phyloP scores from a whole-genome alignment of 2,329 filamentous ascomycete species.

The Macrophomina pseudophaseolina region DNA sequence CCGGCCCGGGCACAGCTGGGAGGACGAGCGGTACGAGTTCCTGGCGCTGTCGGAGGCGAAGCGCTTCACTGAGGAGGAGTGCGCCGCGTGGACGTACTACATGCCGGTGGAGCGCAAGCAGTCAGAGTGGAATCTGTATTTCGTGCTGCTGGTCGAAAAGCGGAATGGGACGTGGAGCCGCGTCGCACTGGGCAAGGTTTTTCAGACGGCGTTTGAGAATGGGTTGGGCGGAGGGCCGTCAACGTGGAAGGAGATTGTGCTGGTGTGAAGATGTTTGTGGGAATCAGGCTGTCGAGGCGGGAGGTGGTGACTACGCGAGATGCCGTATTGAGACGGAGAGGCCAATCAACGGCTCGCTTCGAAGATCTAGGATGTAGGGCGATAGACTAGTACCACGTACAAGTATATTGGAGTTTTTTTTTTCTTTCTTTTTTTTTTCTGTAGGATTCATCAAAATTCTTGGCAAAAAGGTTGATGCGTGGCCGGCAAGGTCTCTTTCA shows the following conservation, averaged over 20 bases:
- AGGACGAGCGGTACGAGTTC: constrained; percentile 30
- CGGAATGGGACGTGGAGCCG: constrained; percentile 33
- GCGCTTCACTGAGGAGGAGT: constrained; percentile 39
- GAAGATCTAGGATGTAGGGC: too few relatives aligned
- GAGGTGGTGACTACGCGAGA: too few relatives aligned
- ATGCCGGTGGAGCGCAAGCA: constrained; percentile 40
- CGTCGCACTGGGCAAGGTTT: constrained; percentile 42
- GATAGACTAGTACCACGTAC: too few relatives aligned
- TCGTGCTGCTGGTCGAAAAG: constrained; percentile 35
- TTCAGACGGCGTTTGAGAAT: constrained; percentile 35
- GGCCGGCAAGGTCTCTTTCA: too few relatives aligned
- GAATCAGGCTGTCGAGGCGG: too few relatives aligned
- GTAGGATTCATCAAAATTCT: too few relatives aligned
- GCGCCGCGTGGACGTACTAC: constrained; percentile 41
- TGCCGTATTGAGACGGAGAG: too few relatives aligned
- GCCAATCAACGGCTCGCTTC: too few relatives aligned
- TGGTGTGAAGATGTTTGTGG: not conserved
- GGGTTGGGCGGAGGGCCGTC: constrained; percentile 1
- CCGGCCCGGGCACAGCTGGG: too few relatives aligned
- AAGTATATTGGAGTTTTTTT: too few relatives aligned
- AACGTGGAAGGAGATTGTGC: constrained; percentile 37
- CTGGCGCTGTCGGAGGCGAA: constrained; percentile 45
- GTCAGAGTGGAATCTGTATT: constrained; percentile 43
- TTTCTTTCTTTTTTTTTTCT: too few relatives aligned
- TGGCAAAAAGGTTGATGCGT: too few relatives aligned